Evolutionary conservation across 2,329 filamentous ascomycete species (phyloP), one percentile per base, ranked within the genome.

Genomic region (Coleophoma crateriformis): DNA sequence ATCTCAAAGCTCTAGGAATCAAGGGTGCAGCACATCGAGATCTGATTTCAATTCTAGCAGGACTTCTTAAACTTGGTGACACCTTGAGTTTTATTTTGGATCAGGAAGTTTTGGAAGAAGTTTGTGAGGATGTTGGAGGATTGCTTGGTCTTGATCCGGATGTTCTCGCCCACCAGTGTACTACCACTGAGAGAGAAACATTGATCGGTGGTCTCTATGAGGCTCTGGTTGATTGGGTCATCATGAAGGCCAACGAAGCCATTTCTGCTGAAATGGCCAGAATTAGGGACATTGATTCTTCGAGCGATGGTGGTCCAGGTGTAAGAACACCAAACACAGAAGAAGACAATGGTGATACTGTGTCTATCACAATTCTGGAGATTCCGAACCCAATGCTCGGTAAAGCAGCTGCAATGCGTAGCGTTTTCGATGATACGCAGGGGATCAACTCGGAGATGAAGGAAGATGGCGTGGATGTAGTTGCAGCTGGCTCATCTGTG

Each of bases 361-460:
- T 97, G 35, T 88, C 84, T 65, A 84, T 99, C 53, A 95, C 90
- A 0, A 77, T 99, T 8, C 73, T 99, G 6, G 94, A 97, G 58
- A 78, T 97, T 8, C 90, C 94, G 0, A 81, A 85, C 54, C 84
- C 88, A 32, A 77, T 80, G 1, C 75, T 99, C 1, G 90, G 88
- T 51, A 96, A 94, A 68, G 94, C 92, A 0, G 70, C 95, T n/a
- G 83, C 88, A 12, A 82, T 99, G 72, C 87, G 90, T 37, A 89
- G 88, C 13, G 82, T 97, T 34, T 99, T 99, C 60, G 92, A 99
- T 58, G 94, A 97, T 60, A 81, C 76, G n/a, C 75, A 85, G 17
- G 94, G 94, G 46, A 96, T 99, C 71, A 97, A 97, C 60, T 79
- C 87, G 0, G 94, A 99, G 72, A 97, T 99, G 91, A 95, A 92